Evolutionary conservation across 2,329 filamentous ascomycete species (phyloP).

Genomic region (Orbilia brochopaga): DNA sequence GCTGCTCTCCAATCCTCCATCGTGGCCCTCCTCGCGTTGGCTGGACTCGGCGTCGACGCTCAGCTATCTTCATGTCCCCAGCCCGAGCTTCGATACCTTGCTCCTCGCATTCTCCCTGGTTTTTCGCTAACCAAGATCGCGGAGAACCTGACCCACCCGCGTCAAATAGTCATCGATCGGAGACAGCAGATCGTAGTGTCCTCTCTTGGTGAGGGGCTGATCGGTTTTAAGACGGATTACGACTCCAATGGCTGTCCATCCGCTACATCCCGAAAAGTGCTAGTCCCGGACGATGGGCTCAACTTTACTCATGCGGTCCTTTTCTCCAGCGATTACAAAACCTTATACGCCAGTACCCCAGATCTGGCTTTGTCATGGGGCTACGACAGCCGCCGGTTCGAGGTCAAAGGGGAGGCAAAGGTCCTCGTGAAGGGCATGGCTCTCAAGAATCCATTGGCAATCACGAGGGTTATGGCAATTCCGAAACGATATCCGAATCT

Average conservation of each 20-base stretch:
- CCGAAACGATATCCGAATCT: slow-evolving; percentile 58
- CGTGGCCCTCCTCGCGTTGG: not conserved
- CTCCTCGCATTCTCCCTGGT: slow-evolving; percentile 17
- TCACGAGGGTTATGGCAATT: slow-evolving; percentile 58
- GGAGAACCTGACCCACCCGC: slow-evolving; percentile 14
- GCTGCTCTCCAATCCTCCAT: not conserved
- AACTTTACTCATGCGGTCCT: slow-evolving; percentile 28
- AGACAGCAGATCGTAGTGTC: slow-evolving; percentile 9
- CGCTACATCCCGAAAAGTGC: not conserved
- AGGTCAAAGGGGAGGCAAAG: slow-evolving; percentile 51
- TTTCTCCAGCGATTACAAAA: slow-evolving; percentile 22
- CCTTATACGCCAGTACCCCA: slow-evolving; percentile 23
- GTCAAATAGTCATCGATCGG: slow-evolving; percentile 12
- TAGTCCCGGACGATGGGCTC: slow-evolving; percentile 8
- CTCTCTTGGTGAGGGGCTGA: slow-evolving; percentile 11
- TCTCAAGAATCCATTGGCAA: slow-evolving; percentile 58
- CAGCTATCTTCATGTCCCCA: slow-evolving; percentile 9
- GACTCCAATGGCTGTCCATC: slow-evolving; percentile 13
- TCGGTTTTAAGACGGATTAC: slow-evolving; percentile 11
- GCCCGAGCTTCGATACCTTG: slow-evolving; percentile 9
- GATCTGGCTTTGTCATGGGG: slow-evolving; percentile 34
- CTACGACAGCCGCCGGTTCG: slow-evolving; percentile 17
- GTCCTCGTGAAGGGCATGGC: slow-evolving; percentile 59
- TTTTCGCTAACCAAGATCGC: slow-evolving; percentile 26
- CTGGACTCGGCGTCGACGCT: not conserved